Conservation (phyloP, 2,329 filamentous ascomycete species). For the Mycogone perniciosa region DNA sequence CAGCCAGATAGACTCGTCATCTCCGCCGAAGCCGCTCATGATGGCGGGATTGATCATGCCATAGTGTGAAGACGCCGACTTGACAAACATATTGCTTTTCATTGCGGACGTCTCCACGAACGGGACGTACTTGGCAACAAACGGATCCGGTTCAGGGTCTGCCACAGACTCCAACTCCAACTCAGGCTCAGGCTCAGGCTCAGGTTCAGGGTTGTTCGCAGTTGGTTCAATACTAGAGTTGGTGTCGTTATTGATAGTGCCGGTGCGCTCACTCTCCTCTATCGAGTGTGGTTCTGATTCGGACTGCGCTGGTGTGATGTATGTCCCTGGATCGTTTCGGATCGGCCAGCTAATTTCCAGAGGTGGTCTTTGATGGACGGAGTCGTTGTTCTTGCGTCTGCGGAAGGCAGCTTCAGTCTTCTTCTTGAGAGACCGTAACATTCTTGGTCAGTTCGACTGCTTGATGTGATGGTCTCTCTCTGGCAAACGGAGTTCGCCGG, state of each 20-base stretch:
- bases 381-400: slow-evolving; percentile 13
- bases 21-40: slow-evolving; percentile 25
- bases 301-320: background rate
- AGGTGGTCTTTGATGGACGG: slow-evolving; percentile 11
- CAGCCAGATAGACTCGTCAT: slow-evolving; percentile 24
- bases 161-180: background rate
- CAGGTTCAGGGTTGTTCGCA: background rate
- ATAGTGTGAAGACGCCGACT: slow-evolving; percentile 20
- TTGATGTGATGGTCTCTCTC: too few relatives aligned
- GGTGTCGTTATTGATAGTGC: background rate
- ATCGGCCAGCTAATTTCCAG: slow-evolving; percentile 13
- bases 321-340: slow-evolving; percentile 3
- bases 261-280: background rate
- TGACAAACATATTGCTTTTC: slow-evolving; percentile 23
- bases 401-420: slow-evolving; percentile 20
- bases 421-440: slow-evolving; percentile 22
- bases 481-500: too few relatives aligned
- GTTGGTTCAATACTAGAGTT: background rate
- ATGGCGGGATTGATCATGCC: slow-evolving; percentile 26
- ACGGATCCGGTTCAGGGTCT: slow-evolving; percentile 6
- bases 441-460: slow-evolving; percentile 6
- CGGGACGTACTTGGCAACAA: slow-evolving; percentile 17
- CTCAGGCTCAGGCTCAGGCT: background rate
- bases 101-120: slow-evolving; percentile 20
- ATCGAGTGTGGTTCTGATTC: background rate